Conservation (phyloP, 1,284 basidiomycete genomes). For the Irpex sp. region DNA sequence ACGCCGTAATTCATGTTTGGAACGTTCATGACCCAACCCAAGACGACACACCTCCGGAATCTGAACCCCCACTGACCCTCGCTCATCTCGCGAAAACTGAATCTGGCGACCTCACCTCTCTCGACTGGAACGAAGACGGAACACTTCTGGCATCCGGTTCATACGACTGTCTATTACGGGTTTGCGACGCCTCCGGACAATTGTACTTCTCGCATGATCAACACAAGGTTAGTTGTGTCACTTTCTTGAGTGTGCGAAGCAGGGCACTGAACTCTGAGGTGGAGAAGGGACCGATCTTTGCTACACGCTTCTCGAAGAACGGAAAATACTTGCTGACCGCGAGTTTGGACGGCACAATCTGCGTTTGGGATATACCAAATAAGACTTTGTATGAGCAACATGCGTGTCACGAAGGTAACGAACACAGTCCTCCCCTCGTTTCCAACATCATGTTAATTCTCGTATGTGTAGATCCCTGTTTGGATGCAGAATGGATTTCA, state of each 20-base stretch:
- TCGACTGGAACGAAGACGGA: slow-evolving; percentile 74
- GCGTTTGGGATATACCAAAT: slow-evolving; percentile 73
- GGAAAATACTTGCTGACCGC: slow-evolving; percentile 70
- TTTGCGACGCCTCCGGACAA: slow-evolving; percentile 54
- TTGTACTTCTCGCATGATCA: slow-evolving; percentile 56
- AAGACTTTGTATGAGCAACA: slow-evolving; percentile 61
- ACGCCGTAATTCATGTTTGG: slow-evolving; percentile 76
- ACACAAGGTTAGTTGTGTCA: slow-evolving; percentile 66
- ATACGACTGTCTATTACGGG: slow-evolving; percentile 66
- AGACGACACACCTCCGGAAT: slow-evolving; percentile 24
- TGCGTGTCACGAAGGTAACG: slow-evolving; percentile 47
- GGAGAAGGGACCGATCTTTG: slow-evolving; percentile 72
- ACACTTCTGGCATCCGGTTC: slow-evolving; percentile 72
- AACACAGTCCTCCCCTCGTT: slow-evolving; percentile 10
- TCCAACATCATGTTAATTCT: slow-evolving; percentile 9
- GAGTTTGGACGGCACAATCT: slow-evolving; percentile 70
- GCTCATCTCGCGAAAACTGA: slow-evolving; percentile 44
- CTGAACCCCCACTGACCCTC: slow-evolving; percentile 42
- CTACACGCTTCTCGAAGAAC: slow-evolving; percentile 66
- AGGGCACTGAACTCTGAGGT: slow-evolving; percentile 17
- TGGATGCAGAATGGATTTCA: slow-evolving; percentile 80
- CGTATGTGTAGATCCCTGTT: slow-evolving; percentile 57
- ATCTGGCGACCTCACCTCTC: slow-evolving; percentile 61
- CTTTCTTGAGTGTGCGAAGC: too few species aligned
- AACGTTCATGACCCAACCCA: slow-evolving; percentile 47